Base-by-base conservation (phyloP, 106 monocot genomes). In the Vanilla planifolia region DNA sequence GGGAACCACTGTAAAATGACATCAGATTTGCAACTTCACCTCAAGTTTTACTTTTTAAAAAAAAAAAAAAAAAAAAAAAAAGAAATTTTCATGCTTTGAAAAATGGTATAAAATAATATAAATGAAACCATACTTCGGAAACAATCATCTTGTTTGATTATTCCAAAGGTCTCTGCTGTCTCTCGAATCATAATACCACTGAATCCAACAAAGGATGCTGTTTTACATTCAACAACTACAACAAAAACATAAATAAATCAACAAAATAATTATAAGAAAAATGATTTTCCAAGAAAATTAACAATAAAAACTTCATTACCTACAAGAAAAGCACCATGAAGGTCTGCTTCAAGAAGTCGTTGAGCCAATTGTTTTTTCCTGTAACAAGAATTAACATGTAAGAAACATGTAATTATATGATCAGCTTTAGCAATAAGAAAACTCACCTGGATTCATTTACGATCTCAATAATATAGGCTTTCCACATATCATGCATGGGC, bases 401-500 rank as follows among this genome's bases (percentile, higher is more conserved):
- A 34, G 21, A 34, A 22, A 23, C 23, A 15, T 15, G 6, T 11
- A 36, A 45, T 37, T n/a, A n/a, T n/a, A n/a, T n/a, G n/a, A n/a
- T n/a, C n/a, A n/a, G n/a, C n/a, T n/a, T n/a, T n/a, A 51, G n/a
- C 19, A 4, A 23, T 26, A 11, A 60, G 33, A 36, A 59, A 35
- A 47, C 67, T 48, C 28, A 86, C 95, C 74, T 73, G 33, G 36
- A 63, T 63, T 71, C 77, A 64, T 81, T 75, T 1, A 84, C 42
- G 67, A 90, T 75, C 65, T 96, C 81, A 8, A 33, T 42, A 28
- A 96, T 79, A 52, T 95, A 86, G 19, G 71, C 80, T 78, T 90
- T 86, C 95, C 95, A 96, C 86, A 96, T 86, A 48, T 86, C 84
- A 81, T 90, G 89, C 86, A 90, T 86, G 52, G 83, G 83, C 62